These are phyloP conservation scores for Grosmannia penicillata DNA, from an alignment of 2,329 filamentous ascomycete species.

Conservation along the genomic window DNA sequence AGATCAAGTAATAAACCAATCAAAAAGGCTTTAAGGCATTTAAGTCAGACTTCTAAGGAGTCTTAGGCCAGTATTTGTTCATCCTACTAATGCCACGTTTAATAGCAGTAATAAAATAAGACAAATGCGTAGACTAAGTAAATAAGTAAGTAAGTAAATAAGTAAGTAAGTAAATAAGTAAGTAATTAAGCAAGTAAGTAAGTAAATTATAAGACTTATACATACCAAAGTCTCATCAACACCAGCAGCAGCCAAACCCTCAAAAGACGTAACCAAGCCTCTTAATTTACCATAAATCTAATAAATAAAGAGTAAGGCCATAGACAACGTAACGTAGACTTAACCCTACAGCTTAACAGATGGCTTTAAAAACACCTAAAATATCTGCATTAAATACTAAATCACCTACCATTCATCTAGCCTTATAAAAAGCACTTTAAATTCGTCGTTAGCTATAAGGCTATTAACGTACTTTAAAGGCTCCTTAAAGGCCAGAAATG, in stretches of 20 bases:
- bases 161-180: background rate
- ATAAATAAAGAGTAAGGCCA: background rate
- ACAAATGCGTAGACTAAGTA: too few species aligned
- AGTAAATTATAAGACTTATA: background rate
- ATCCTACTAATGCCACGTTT: background rate
- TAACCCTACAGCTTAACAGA: background rate
- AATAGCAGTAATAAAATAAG: background rate
- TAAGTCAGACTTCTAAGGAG: too few species aligned
- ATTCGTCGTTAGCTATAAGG: background rate
- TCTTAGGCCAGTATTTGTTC: background rate
- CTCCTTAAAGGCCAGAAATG: too few species aligned
- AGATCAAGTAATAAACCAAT: background rate
- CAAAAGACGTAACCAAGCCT: constrained; percentile 2
- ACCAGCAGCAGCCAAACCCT: constrained; percentile 1
- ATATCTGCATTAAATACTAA: background rate
- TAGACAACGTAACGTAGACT: background rate
- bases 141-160: too few species aligned
- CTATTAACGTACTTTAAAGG: too few species aligned
- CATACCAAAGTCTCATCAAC: background rate
- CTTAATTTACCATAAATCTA: constrained; percentile 2
- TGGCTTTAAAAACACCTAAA: background rate
- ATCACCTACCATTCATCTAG: background rate
- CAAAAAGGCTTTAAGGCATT: background rate
- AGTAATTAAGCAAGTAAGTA: background rate
- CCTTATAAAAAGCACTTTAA: background rate